Evolutionary conservation across 192 early-diverging fungal species (phyloP).

Genomic region (Neocallimastix lanati): DNA sequence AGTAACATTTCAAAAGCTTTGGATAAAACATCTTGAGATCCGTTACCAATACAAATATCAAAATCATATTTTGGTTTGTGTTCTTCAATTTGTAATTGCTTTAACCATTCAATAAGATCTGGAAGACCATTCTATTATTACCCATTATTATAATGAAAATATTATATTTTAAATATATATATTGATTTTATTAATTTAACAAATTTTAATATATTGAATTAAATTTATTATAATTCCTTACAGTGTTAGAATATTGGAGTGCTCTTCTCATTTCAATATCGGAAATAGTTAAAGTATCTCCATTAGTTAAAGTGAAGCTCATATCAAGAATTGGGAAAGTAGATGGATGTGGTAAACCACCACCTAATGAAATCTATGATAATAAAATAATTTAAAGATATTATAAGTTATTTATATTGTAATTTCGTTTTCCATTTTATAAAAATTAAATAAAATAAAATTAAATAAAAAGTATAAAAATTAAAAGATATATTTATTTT

Average conservation of each 20-base stretch:
- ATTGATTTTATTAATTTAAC: too few relatives aligned
- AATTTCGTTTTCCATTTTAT: too few relatives aligned
- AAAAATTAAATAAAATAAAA: too few relatives aligned
- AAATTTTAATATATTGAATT: too few relatives aligned
- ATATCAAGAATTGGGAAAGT: conserved; percentile 39
- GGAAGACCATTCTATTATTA: conserved; percentile 17
- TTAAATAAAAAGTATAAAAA: too few relatives aligned
- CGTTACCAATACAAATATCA: conserved; percentile 31
- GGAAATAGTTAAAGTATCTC: conserved; percentile 13
- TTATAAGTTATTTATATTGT: too few relatives aligned
- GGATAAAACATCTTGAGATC: conserved; percentile 28
- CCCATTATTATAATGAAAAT: not conserved
- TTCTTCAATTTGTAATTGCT: conserved; percentile 17
- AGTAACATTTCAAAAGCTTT: conserved; percentile 8
- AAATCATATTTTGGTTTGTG: conserved; percentile 19
- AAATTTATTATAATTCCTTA: too few relatives aligned
- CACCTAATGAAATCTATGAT: conserved; percentile 36
- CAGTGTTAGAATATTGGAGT: conserved; percentile 2
- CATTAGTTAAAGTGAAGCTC: conserved; percentile 16
- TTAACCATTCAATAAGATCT: conserved; percentile 21
- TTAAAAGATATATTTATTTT: too few relatives aligned
- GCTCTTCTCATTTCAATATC: conserved; percentile 8
- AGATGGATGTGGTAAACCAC: conserved; percentile 43
- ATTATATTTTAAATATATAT: not conserved
- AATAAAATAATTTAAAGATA: too few relatives aligned